Conservation (phyloP, 176 grass and related monocot species). For the Alloteropsis semialata region DNA sequence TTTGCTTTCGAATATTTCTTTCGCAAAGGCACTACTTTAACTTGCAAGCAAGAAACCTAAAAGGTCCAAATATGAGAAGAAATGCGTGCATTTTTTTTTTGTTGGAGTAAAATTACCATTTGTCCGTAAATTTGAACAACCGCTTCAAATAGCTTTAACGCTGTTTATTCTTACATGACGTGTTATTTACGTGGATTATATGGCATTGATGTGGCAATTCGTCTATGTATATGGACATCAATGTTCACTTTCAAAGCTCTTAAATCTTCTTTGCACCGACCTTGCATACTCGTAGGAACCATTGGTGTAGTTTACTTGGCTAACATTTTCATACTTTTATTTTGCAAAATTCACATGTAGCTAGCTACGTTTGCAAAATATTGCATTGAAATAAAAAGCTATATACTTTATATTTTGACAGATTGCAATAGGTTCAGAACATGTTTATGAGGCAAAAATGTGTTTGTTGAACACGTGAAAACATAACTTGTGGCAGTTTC, state of each 20-base stretch:
- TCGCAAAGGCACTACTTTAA: background rate
- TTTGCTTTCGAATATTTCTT: background rate
- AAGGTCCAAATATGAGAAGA: background rate
- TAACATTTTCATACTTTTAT: background rate
- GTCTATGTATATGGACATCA: background rate
- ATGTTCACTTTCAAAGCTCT: background rate
- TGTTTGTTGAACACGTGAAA: background rate
- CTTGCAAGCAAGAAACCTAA: background rate
- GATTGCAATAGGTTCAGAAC: background rate
- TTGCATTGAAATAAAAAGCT: background rate
- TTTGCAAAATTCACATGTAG: background rate
- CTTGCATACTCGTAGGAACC: too few relatives aligned
- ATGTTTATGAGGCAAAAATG: background rate
- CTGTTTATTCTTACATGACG: background rate
- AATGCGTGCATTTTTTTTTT: background rate
- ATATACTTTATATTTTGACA: background rate
- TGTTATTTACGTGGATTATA: background rate
- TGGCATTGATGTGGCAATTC: background rate
- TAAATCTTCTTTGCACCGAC: background rate
- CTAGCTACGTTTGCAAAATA: background rate
- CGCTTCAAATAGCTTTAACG: background rate
- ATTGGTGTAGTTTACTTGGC: background rate
- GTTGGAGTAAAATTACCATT: background rate
- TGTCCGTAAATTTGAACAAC: background rate
- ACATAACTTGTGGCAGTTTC: background rate